phyloP scores from a whole-genome alignment of 805 yeast species.

The Myxozyma mucilagina region DNA sequence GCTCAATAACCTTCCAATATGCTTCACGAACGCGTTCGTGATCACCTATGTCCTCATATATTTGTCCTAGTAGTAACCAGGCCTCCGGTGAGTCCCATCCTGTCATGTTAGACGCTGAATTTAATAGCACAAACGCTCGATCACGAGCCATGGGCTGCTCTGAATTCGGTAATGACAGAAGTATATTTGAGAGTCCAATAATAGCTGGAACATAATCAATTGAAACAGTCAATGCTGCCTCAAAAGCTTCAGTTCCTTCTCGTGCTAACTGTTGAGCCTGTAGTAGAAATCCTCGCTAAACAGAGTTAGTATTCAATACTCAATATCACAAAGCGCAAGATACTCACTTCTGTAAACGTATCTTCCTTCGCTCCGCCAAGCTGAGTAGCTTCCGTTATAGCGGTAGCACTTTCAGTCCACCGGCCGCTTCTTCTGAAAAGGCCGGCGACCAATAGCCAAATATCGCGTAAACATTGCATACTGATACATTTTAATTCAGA shows the following conservation, averaged over 20 bases:
- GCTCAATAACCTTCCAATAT: constrained; percentile 22
- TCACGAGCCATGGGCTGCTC: constrained; percentile 33
- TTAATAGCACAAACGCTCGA: constrained; percentile 28
- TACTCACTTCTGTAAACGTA: constrained; percentile 27
- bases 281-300: constrained; percentile 25
- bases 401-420: constrained; percentile 27
- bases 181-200: constrained; percentile 17
- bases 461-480: constrained; percentile 28
- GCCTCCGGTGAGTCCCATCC: constrained; percentile 30
- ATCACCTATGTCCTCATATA: constrained; percentile 19
- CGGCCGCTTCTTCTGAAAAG: constrained; percentile 22
- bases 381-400: constrained; percentile 28
- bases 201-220: constrained; percentile 30
- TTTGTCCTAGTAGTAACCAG: constrained; percentile 26
- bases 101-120: constrained; percentile 16
- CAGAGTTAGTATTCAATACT: background rate
- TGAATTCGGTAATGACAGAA: constrained; percentile 7
- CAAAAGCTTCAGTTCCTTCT: constrained; percentile 25
- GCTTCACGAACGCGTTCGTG: constrained; percentile 13
- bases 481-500: constrained; percentile 23
- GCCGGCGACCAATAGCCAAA: constrained; percentile 30
- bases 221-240: constrained; percentile 30
- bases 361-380: constrained; percentile 30
- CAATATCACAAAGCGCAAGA: background rate
- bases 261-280: constrained; percentile 14